A percentile compares a stretch with the other conserved stretches of the same genome.
Conservation (phyloP, 768 basidiomycete genomes). For the Gloeopeniophorella convolvens region DNA sequence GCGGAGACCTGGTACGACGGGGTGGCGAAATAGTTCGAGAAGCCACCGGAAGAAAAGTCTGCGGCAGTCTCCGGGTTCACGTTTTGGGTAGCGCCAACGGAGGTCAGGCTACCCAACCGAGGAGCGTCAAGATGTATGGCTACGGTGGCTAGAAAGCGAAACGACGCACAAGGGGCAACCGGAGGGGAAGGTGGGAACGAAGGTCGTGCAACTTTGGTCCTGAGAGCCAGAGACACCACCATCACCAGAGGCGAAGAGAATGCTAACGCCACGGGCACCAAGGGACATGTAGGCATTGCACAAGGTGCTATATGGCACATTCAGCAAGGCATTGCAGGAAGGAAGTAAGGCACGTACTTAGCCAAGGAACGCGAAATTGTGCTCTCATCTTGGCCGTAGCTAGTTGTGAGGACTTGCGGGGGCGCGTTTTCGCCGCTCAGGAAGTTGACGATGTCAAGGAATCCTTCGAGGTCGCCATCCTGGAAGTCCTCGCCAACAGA, state of each 20-base stretch:
- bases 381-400: slow-evolving; percentile 30
- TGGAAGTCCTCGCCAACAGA: slow-evolving; percentile 27
- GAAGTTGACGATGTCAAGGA: slow-evolving; percentile 29
- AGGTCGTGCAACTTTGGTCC: slow-evolving; percentile 25
- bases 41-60: slow-evolving; percentile 31
- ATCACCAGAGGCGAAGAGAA: slow-evolving; percentile 36
- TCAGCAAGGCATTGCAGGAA: background rate
- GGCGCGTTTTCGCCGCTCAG: slow-evolving; percentile 17
- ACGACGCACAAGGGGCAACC: slow-evolving; percentile 30
- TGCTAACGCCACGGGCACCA: slow-evolving; percentile 31
- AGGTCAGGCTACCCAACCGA: slow-evolving; percentile 26
- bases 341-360: slow-evolving; percentile 21
- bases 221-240: slow-evolving; percentile 33
- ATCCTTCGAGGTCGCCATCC: slow-evolving; percentile 28
- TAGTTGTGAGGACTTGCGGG: slow-evolving; percentile 25
- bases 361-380: slow-evolving; percentile 22
- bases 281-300: slow-evolving; percentile 34
- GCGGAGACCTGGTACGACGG: slow-evolving; percentile 35
- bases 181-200: slow-evolving; percentile 32
- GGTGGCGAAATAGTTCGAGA: slow-evolving; percentile 29
- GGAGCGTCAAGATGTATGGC: background rate
- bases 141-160: background rate
- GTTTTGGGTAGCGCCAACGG: slow-evolving; percentile 31
- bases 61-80: slow-evolving; percentile 28
- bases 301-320: slow-evolving; percentile 21